These are phyloP conservation scores for Aspergillus sp. DNA, from an alignment of 2,329 filamentous ascomycete genomes.

Conservation along the genomic window DNA sequence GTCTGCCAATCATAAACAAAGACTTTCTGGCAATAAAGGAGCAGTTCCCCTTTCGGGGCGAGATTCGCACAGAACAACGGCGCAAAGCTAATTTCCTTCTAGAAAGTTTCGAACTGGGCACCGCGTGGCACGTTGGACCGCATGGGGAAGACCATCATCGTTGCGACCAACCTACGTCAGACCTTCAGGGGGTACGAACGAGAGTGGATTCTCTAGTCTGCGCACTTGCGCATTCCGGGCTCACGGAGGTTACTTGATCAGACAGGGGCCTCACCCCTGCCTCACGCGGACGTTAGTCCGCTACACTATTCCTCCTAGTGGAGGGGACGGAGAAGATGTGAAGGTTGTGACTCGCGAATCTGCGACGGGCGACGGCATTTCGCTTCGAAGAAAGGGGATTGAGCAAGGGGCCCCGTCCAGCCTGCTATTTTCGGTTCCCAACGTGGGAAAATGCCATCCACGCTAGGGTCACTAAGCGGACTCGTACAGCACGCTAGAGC, in stretches of 20 bases:
- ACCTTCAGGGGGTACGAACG: constrained; percentile 8
- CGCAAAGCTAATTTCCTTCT: constrained; percentile 35
- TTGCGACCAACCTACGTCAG: constrained; percentile 4
- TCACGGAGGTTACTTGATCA: not conserved
- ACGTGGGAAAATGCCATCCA: constrained; percentile 5
- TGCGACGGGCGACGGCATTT: not conserved
- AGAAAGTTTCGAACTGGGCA: constrained; percentile 31
- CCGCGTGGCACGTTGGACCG: constrained; percentile 19
- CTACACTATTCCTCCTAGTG: not conserved
- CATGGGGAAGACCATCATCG: constrained; percentile 11
- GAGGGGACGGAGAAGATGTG: not conserved
- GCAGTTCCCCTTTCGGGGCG: not conserved
- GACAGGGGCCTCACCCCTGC: constrained; percentile 4
- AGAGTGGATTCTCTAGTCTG: not conserved
- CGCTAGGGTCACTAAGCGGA: constrained; percentile 20
- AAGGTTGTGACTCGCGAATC: not conserved
- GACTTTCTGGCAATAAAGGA: not conserved
- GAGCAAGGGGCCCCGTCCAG: not conserved
- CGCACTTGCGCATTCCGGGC: not conserved
- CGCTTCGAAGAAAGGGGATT: not conserved
- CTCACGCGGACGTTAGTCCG: constrained; percentile 5
- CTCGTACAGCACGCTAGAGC: constrained; percentile 18
- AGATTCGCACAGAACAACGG: constrained; percentile 17
- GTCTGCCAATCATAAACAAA: not conserved
- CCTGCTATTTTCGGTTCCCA: constrained; percentile 1